Evolutionary conservation across 2,329 filamentous ascomycete genomes (phyloP).

Genomic region (Fusarium sp.): DNA sequence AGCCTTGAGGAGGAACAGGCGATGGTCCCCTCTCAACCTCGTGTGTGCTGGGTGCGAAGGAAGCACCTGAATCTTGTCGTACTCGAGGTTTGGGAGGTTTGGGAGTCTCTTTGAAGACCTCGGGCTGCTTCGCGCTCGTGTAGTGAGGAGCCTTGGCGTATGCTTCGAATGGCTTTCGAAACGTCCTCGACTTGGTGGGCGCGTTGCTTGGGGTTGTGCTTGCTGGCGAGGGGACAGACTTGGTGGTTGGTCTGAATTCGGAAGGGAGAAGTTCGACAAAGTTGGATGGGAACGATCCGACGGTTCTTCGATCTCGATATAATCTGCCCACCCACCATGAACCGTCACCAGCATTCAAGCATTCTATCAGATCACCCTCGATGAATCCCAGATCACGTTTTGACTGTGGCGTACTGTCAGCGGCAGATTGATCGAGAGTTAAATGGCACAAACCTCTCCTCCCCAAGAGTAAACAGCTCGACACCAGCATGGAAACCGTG

Average conservation of each 20-base stretch:
- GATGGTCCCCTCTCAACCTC: conserved; percentile 43
- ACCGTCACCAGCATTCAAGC: conserved; percentile 95
- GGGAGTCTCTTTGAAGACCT: conserved; percentile 63
- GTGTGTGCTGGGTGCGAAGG: conserved; percentile 45
- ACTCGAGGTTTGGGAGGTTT: conserved; percentile 50
- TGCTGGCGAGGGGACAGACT: conserved; percentile 68
- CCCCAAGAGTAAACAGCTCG: conserved; percentile 94
- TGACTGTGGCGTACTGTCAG: conserved; percentile 63
- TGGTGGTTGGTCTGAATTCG: conserved; percentile 80
- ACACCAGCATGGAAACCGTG: conserved; percentile 90
- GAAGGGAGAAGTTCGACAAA: conserved; percentile 93
- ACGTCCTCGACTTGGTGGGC: conserved; percentile 71
- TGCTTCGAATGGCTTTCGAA: conserved; percentile 75
- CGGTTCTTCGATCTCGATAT: conserved; percentile 87
- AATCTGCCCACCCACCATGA: conserved; percentile 98
- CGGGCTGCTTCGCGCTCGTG: conserved; percentile 71
- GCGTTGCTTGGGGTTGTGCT: conserved; percentile 66
- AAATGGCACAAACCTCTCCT: conserved; percentile 71
- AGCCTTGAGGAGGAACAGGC: conserved; percentile 43
- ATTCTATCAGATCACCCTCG: conserved; percentile 97
- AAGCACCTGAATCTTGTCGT: conserved; percentile 56
- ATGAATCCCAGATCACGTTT: conserved; percentile 97
- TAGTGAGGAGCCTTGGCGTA: conserved; percentile 76
- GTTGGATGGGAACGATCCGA: conserved; percentile 96
- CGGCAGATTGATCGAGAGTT: neutral